Base-by-base conservation (phyloP, 148 eudicot genomes). In the Rhododendron kiyosumense region DNA sequence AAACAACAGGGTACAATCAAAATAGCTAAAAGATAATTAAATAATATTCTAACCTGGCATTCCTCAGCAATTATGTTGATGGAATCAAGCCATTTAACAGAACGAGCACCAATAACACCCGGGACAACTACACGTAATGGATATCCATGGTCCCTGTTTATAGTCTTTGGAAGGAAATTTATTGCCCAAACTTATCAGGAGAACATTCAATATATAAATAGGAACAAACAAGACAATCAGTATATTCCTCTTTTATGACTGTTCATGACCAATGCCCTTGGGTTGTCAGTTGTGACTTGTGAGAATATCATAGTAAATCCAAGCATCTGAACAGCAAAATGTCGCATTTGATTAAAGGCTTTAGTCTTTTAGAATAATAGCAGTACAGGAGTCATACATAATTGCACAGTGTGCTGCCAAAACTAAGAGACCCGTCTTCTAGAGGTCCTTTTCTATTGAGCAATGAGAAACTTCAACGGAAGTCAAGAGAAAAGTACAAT, bases 51-150 rank as follows among this genome's bases (percentile, higher is more conserved):
- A 76, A 96, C 99, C 98, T 96, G 97, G 89, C 94, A 94, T 89
- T 94, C 98, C 87, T 95, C 95, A 51, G 92, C 93, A 85, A 92
- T 91, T 85, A 96, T 93, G 89, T 88, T 93, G 85, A 96, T 91
- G 51, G 93, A 95, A 87, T 96, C 96, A 51, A 96, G 89, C 99
- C 99, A 96, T 89, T 95, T 96, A 32, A 96, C 98, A 86, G 99
- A 96, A 86, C 98, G 99, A 45, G 99, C 99, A 89, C 99, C 99
- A 81, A 96, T 96, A 84, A 96, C 93, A 88, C 99, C 99, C 0
- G 99, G 99, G 87, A 96, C 99, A 69, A 96, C 84, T 18, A 92
- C 96, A 74, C 99, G 96, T 89, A 96, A 77, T 74, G 99, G 99
- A 89, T 94, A 96, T 28, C 98, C 99, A 88, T 96, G 99, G 92